phyloP scores from a whole-genome alignment of 202 grass and related monocot species.

The Zoysia matrella region DNA sequence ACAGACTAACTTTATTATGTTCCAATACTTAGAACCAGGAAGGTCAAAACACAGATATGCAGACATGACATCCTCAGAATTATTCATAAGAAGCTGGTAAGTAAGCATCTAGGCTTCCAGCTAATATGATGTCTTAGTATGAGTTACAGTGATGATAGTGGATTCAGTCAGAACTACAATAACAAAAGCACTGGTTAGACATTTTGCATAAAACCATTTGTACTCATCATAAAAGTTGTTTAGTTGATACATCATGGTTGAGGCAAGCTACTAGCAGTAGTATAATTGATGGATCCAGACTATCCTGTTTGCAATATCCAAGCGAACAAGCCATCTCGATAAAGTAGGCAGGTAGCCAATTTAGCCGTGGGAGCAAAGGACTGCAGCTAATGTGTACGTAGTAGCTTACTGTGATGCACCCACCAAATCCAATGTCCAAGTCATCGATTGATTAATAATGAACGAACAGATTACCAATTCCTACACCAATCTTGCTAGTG shows the following conservation, averaged over 20 bases:
- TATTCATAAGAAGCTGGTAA: not conserved
- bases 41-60: not conserved
- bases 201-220: not conserved
- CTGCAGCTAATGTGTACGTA: not conserved
- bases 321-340: not conserved
- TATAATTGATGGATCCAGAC: not conserved
- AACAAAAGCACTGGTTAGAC: not conserved
- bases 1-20: not conserved
- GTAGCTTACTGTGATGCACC: not conserved
- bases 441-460: not conserved
- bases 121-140: not conserved
- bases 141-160: not conserved
- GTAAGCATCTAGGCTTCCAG: not conserved
- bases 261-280: not conserved
- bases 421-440: slow-evolving; percentile 19
- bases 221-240: not conserved
- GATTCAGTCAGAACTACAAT: not conserved
- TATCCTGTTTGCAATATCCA: not conserved
- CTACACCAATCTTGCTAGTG: not conserved
- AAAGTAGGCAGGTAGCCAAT: not conserved
- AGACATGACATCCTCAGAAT: not conserved
- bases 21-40: not conserved
- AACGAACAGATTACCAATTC: not conserved
- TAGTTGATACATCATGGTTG: not conserved
- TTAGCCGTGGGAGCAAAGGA: not conserved